Conservation (phyloP, 371 early-diverging fungal species). For the Mortierella sp. region DNA sequence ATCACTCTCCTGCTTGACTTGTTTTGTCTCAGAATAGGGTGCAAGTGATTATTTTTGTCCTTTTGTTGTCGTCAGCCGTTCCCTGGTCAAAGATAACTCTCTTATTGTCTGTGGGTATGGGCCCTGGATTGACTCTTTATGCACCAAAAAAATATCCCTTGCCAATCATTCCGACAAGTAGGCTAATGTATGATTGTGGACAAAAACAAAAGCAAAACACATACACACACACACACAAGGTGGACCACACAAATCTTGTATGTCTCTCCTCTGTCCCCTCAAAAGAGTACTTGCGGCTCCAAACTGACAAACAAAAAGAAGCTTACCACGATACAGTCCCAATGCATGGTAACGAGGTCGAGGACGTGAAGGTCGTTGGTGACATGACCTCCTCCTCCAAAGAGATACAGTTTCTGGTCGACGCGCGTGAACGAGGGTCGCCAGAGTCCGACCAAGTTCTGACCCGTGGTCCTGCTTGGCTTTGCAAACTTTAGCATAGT, state of each 20-base stretch:
- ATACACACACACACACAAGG: not conserved
- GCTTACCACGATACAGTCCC: slow-evolving; percentile 56
- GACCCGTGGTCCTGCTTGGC: slow-evolving; percentile 68
- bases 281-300: not conserved
- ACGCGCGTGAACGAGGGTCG: slow-evolving; percentile 75
- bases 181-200: not conserved
- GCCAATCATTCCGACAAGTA: not conserved
- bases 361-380: slow-evolving; percentile 73
- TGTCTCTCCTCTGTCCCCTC: not conserved
- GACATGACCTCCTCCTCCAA: slow-evolving; percentile 75
- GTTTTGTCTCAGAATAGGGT: not conserved
- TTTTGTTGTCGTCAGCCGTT: not conserved
- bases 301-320: no score
- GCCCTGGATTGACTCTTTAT: not conserved
- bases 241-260: not conserved
- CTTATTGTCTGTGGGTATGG: not conserved
- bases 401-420: slow-evolving; percentile 69
- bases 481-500: slow-evolving; percentile 63
- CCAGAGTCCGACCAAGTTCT: slow-evolving; percentile 76
- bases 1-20: not conserved
- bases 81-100: not conserved
- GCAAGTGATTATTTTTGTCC: not conserved
- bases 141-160: not conserved
- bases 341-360: slow-evolving; percentile 60
- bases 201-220: not conserved